A percentile compares a stretch with the other conserved stretches of the same genome.
Conservation (phyloP, 1,139 yeast species). For the Debaryomyces sp. region DNA sequence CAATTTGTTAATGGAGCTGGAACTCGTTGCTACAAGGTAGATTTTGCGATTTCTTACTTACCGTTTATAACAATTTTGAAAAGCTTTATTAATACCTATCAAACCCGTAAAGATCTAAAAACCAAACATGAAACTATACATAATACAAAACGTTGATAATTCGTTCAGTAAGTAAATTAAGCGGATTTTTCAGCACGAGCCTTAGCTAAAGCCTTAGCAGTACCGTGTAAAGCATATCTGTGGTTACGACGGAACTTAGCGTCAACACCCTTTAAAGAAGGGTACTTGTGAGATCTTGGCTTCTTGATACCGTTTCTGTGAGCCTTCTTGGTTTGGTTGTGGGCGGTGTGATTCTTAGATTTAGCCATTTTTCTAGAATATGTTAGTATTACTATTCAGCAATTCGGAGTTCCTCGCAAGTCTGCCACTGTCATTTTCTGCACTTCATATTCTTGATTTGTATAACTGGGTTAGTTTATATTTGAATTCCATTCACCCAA, state of each 20-base stretch:
- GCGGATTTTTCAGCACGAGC: conserved; percentile 54
- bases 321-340: conserved; percentile 99
- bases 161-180: conserved; percentile 18
- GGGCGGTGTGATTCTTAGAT: conserved; percentile 99
- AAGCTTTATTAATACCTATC: conserved; percentile 19
- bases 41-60: not conserved
- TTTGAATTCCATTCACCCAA: not conserved
- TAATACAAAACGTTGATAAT: conserved; percentile 9
- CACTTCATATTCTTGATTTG: not conserved
- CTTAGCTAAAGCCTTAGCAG: conserved; percentile 90
- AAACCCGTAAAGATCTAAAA: conserved; percentile 16
- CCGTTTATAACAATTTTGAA: conserved; percentile 8
- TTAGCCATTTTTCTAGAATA: conserved; percentile 70
- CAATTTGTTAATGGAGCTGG: not conserved
- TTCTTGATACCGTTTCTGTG: conserved; percentile 99
- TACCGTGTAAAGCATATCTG: conserved; percentile 98
- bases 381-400: conserved; percentile 27
- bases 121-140: conserved; percentile 21
- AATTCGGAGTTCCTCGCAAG: not conserved
- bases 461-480: not conserved
- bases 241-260: conserved; percentile 99
- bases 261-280: conserved; percentile 98
- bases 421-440: not conserved
- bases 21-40: not conserved
- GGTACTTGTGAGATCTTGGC: conserved; percentile 97